Percentiles rank a stretch among this genome's conserved stretches.
These are phyloP conservation scores for Eutrema heterophyllum DNA, from an alignment of 345 rosid species.

Conservation along the genomic window DNA sequence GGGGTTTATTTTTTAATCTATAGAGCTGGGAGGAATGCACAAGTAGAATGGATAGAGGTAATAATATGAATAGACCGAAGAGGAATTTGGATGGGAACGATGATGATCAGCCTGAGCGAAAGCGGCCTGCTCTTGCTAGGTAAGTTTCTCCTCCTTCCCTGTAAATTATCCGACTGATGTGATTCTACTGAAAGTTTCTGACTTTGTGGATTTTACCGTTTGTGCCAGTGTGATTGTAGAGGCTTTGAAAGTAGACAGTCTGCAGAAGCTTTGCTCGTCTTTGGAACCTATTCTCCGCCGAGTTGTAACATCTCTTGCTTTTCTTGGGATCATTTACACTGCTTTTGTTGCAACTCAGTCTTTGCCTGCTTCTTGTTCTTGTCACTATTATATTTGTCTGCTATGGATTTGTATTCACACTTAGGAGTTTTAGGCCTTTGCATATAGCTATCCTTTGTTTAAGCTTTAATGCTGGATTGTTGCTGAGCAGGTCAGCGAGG, in stretches of 20 bases:
- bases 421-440: neutral
- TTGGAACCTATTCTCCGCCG: conserved; percentile 95
- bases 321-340: neutral
- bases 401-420: neutral
- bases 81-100: conserved; percentile 54
- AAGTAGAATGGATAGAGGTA: conserved; percentile 61
- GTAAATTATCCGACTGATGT: neutral
- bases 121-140: conserved; percentile 80
- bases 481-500: conserved; percentile 89
- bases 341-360: neutral
- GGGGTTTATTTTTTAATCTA: neutral
- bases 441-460: neutral
- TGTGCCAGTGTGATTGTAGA: conserved; percentile 84
- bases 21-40: conserved; percentile 21
- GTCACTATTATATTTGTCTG: neutral
- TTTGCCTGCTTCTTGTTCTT: neutral
- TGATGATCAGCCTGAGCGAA: conserved; percentile 60
- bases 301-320: conserved; percentile 60
- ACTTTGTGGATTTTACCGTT: neutral
- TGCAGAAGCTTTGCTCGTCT: conserved; percentile 97
- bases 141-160: neutral
- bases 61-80: conserved; percentile 59
- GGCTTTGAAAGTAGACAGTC: conserved; percentile 92
- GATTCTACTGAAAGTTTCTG: conserved; percentile 9
- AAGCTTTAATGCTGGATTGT: neutral